Conservation (phyloP, 2,329 filamentous ascomycete genomes). For the Ilyonectria robusta region DNA sequence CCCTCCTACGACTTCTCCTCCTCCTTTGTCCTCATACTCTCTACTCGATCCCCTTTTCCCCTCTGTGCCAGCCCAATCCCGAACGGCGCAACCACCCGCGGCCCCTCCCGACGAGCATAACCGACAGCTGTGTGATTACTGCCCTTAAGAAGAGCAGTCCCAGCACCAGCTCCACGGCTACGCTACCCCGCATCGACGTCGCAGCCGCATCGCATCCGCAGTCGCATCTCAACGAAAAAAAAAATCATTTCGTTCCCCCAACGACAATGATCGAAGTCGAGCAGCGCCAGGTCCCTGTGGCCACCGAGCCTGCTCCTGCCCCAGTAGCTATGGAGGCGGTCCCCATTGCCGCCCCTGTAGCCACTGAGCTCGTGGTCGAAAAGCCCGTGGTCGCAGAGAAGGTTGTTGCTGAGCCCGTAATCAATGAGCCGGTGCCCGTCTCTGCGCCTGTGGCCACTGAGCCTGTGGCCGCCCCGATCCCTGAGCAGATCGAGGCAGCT, state of each 20-base stretch:
- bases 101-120: constrained; percentile 42
- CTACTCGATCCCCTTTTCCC: constrained; percentile 1
- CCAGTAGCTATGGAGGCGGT: constrained; percentile 35
- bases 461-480: constrained; percentile 6
- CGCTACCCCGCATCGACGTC: constrained; percentile 47
- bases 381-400: neutral
- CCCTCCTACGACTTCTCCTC: constrained; percentile 23
- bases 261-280: constrained; percentile 46
- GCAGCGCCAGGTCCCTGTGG: constrained; percentile 38
- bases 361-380: constrained; percentile 1
- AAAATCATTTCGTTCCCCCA: constrained; percentile 30
- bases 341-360: constrained; percentile 34
- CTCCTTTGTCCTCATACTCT: constrained; percentile 19
- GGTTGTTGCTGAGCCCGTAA: neutral
- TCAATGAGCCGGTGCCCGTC: constrained; percentile 10
- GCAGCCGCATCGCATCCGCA: constrained; percentile 39
- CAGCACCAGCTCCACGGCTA: constrained; percentile 46
- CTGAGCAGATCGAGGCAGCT: constrained; percentile 1
- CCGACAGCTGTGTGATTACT: constrained; percentile 45
- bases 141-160: constrained; percentile 44
- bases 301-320: constrained; percentile 32
- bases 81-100: constrained; percentile 33
- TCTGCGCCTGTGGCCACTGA: constrained; percentile 15
- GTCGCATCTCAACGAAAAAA: constrained; percentile 37
- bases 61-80: constrained; percentile 11